These are phyloP conservation scores for Candida rishiriensis DNA, from an alignment of 805 yeast species.

Conservation along the genomic window DNA sequence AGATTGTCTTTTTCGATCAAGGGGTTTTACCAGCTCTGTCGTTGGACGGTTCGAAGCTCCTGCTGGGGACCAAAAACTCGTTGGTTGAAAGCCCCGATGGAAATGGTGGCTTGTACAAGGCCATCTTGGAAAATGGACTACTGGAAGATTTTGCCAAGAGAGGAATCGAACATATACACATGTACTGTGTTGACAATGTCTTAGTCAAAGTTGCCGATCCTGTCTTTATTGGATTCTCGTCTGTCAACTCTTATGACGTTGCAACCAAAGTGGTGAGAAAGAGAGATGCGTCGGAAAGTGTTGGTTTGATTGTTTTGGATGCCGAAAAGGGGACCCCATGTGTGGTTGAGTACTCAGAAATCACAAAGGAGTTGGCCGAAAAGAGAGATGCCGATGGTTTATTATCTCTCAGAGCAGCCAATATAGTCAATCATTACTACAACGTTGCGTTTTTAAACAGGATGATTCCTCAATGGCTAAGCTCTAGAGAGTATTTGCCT, in stretches of 20 bases:
- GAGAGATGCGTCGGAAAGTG: constrained; percentile 80
- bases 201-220: constrained; percentile 94
- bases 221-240: constrained; percentile 78
- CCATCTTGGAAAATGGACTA: constrained; percentile 59
- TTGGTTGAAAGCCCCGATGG: constrained; percentile 94
- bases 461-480: constrained; percentile 66
- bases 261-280: constrained; percentile 96
- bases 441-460: constrained; percentile 65
- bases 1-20: constrained; percentile 83
- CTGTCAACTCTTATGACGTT: constrained; percentile 57
- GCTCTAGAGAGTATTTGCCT: constrained; percentile 66
- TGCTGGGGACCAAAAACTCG: constrained; percentile 49
- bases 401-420: constrained; percentile 84
- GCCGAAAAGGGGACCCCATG: constrained; percentile 58
- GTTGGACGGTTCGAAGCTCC: constrained; percentile 61
- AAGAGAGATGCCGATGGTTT: constrained; percentile 57
- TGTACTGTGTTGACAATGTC: constrained; percentile 95
- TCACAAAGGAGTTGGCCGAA: constrained; percentile 66
- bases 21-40: constrained; percentile 92
- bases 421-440: constrained; percentile 95
- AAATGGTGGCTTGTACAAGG: constrained; percentile 93
- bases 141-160: constrained; percentile 61
- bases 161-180: constrained; percentile 85
- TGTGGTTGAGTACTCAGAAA: constrained; percentile 94
- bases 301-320: constrained; percentile 84